Percentiles rank a stretch among this genome's conserved stretches.
phyloP scores from a whole-genome alignment of 2,329 filamentous ascomycete genomes.

The Fusarium tjaetaba region DNA sequence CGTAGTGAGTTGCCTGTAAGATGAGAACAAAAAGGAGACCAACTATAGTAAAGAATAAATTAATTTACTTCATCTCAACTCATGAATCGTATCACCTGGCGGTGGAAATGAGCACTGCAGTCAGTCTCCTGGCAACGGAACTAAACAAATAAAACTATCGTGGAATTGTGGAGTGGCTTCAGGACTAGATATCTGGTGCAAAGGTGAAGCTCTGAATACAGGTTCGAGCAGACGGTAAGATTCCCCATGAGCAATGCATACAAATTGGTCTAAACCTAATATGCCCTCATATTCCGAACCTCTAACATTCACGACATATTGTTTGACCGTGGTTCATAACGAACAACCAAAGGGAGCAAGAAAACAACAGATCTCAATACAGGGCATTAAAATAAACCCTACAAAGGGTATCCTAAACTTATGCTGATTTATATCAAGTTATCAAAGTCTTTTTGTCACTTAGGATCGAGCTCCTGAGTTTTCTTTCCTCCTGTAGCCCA shows the following conservation, averaged over 20 bases:
- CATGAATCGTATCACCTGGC: neutral
- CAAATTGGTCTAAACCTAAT: neutral
- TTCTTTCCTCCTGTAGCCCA: neutral
- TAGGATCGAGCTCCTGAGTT: too few species aligned
- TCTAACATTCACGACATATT: neutral
- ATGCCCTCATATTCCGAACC: neutral
- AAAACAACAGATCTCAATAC: too few species aligned
- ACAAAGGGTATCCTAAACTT: too few species aligned
- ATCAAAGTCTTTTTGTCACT: too few species aligned
- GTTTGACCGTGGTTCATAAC: neutral
- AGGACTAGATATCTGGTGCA: neutral
- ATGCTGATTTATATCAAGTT: too few species aligned
- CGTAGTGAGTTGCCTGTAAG: neutral
- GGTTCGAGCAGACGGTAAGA: neutral
- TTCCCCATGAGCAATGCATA: neutral
- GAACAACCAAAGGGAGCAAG: neutral
- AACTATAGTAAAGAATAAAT: neutral
- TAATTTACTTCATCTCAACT: neutral
- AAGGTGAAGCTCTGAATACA: neutral
- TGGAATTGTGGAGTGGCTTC: neutral
- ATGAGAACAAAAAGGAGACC: conserved; percentile 1
- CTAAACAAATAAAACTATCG: neutral
- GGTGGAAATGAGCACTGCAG: conserved; percentile 6
- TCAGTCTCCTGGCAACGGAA: conserved; percentile 20
- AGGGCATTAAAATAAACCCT: too few species aligned